Percentiles rank a stretch among this genome's conserved stretches.
These are phyloP conservation scores for Leishmania martiniquensis DNA, from an alignment of 208 protist genomes.

Conservation along the genomic window DNA sequence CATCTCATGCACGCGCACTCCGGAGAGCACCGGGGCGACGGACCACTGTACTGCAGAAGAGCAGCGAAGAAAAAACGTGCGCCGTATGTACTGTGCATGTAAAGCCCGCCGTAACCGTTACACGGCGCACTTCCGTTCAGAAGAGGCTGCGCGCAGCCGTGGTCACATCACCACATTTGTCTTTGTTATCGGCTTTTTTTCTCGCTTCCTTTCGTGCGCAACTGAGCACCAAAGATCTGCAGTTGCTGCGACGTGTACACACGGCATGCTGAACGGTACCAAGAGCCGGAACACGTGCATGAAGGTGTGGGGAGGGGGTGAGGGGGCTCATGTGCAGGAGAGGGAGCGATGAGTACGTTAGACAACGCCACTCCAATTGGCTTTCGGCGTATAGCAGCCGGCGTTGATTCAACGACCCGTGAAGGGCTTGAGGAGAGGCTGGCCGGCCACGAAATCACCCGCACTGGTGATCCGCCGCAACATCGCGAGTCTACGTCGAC, in stretches of 20 bases:
- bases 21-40: background rate
- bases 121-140: too few species aligned
- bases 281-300: too few species aligned
- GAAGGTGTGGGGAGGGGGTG: background rate
- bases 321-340: background rate
- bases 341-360: background rate
- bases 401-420: slow-evolving; percentile 23
- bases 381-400: background rate
- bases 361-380: background rate
- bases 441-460: slow-evolving; percentile 19
- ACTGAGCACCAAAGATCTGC: too few species aligned
- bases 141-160: background rate
- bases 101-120: too few species aligned
- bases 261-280: too few species aligned
- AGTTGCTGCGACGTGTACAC: too few species aligned
- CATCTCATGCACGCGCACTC: background rate
- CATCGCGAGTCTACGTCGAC: slow-evolving; percentile 22
- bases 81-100: too few species aligned
- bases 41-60: background rate
- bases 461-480: slow-evolving; percentile 19
- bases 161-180: background rate
- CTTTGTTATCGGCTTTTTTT: too few species aligned
- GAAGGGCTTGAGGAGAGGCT: slow-evolving; percentile 34
- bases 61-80: too few species aligned
- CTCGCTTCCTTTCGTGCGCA: too few species aligned